These are phyloP conservation scores for Prunus campanulata DNA, from an alignment of 306 rosid species.

Conservation along the genomic window DNA sequence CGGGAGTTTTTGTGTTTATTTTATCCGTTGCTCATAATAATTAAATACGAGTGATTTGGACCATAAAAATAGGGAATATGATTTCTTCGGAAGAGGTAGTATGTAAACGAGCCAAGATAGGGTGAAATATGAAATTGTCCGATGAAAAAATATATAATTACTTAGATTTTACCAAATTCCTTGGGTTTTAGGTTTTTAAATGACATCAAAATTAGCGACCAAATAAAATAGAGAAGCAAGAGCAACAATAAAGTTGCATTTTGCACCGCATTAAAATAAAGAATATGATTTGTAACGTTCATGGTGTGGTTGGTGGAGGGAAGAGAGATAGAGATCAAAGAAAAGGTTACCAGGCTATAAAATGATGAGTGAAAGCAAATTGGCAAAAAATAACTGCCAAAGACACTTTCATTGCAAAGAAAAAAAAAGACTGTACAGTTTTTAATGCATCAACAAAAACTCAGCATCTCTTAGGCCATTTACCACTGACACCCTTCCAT, in stretches of 20 bases:
- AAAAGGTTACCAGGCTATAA: background rate
- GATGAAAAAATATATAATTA: too few relatives aligned
- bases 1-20: background rate
- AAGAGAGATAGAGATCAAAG: background rate
- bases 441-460: slow-evolving; percentile 48
- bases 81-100: background rate
- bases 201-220: too few relatives aligned
- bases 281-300: too few relatives aligned
- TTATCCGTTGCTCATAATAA: background rate
- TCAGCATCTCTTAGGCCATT: slow-evolving; percentile 41
- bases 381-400: slow-evolving; percentile 61
- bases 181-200: too few relatives aligned
- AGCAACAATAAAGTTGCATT: too few relatives aligned
- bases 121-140: too few relatives aligned
- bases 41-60: too few relatives aligned
- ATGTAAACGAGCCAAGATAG: too few relatives aligned
- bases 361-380: background rate
- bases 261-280: too few relatives aligned
- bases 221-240: too few relatives aligned
- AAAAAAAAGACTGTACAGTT: slow-evolving; percentile 69
- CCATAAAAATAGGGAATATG: background rate
- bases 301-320: too few relatives aligned
- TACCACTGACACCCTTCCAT: slow-evolving; percentile 42
- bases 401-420: slow-evolving; percentile 69
- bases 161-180: too few relatives aligned